Evolutionary conservation across 164 flowering plant species (phyloP).

Genomic region (Berberis vulgaris): DNA sequence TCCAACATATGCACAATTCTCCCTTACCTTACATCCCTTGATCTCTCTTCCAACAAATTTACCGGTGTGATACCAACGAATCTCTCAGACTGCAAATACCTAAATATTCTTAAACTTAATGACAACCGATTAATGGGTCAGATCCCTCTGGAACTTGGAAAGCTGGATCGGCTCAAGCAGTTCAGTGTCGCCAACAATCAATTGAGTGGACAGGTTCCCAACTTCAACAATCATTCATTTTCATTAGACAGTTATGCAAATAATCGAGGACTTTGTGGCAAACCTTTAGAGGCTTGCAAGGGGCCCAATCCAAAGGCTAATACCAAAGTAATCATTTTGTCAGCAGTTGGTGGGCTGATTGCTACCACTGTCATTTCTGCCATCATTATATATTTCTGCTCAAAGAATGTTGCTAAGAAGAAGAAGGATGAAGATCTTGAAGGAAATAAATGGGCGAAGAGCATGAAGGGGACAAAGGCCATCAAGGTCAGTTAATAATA

Average conservation of each 20-base stretch:
- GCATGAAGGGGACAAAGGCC: slow-evolving; percentile 51
- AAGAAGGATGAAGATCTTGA: slow-evolving; percentile 69
- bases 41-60: slow-evolving; percentile 64
- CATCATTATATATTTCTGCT: slow-evolving; percentile 24
- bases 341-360: slow-evolving; percentile 46
- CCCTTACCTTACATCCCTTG: slow-evolving; percentile 37
- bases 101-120: slow-evolving; percentile 6
- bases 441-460: slow-evolving; percentile 83
- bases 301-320: slow-evolving; percentile 13
- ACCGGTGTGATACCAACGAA: slow-evolving; percentile 44
- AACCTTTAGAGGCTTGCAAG: slow-evolving; percentile 35
- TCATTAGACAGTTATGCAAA: slow-evolving; percentile 25
- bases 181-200: slow-evolving; percentile 53
- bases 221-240: slow-evolving; percentile 9
- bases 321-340: slow-evolving; percentile 34
- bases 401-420: slow-evolving; percentile 19
- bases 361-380: slow-evolving; percentile 28
- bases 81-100: slow-evolving; percentile 40
- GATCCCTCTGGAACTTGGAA: slow-evolving; percentile 43
- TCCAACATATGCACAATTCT: slow-evolving; percentile 24
- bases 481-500: slow-evolving; percentile 36
- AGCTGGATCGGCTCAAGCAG: slow-evolving; percentile 34
- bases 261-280: slow-evolving; percentile 63
- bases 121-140: slow-evolving; percentile 25
- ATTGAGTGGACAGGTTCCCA: slow-evolving; percentile 51